Evolutionary conservation across 129 eudicot genomes (phyloP).

Genomic region (Tanacetum coccineum): DNA sequence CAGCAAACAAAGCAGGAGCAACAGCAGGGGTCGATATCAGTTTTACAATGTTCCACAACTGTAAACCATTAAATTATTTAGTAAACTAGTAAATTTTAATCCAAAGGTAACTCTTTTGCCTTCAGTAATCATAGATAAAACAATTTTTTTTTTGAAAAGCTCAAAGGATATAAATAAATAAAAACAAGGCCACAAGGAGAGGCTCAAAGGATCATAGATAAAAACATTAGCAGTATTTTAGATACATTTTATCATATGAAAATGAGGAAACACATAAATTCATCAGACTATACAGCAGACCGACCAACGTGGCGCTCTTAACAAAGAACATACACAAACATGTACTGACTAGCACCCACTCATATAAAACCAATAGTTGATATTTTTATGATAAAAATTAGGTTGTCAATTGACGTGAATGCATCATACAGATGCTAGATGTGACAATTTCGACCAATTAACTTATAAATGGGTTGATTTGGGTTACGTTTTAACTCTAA

Average conservation of each 20-base stretch:
- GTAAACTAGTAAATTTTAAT: constrained; percentile 3
- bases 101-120: constrained; percentile 8
- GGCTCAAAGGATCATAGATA: no score
- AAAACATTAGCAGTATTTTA: neutral
- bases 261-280: neutral
- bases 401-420: neutral
- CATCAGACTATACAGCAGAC: neutral
- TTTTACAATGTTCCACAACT: constrained; percentile 72
- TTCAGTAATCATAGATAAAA: neutral
- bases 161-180: no score
- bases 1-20: constrained; percentile 81
- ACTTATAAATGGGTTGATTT: neutral
- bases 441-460: neutral
- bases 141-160: no score
- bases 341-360: neutral
- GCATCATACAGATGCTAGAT: neutral
- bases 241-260: neutral
- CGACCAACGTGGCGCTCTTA: no score
- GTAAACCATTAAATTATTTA: constrained; percentile 22
- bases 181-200: no score
- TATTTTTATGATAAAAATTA: neutral
- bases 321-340: neutral
- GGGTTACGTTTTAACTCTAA: neutral
- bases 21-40: constrained; percentile 50
- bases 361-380: neutral